A percentile compares a stretch with the other conserved stretches of the same genome.
phyloP scores from a whole-genome alignment of 805 yeast genomes.

The Isabelozyma rhagii region DNA sequence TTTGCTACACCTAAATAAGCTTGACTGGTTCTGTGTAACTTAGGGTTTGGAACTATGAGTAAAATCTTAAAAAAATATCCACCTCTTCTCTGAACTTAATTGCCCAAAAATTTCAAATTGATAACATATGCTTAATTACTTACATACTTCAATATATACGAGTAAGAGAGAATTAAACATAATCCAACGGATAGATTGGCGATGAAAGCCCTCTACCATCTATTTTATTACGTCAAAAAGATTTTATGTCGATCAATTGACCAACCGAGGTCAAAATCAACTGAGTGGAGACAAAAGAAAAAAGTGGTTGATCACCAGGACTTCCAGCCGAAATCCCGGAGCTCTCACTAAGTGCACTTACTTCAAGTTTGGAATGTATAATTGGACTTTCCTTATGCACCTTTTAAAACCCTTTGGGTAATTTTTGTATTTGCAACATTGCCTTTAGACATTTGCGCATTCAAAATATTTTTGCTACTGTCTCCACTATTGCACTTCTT shows the following conservation, averaged over 20 bases:
- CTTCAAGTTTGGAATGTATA: too few relatives aligned
- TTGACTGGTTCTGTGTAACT: background rate
- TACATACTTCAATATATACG: background rate
- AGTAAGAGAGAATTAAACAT: too few relatives aligned
- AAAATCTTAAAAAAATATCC: background rate
- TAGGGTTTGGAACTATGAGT: background rate
- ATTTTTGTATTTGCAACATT: background rate
- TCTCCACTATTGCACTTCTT: background rate
- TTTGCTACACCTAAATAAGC: background rate
- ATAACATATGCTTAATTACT: background rate
- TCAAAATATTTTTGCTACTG: background rate
- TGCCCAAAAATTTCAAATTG: background rate
- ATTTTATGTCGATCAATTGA: too few relatives aligned
- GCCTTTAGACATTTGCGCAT: background rate
- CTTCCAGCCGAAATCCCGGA: too few relatives aligned
- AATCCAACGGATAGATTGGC: background rate
- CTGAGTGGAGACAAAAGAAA: too few relatives aligned
- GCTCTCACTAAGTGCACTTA: too few relatives aligned
- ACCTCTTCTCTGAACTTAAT: too few relatives aligned
- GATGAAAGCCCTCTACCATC: background rate
- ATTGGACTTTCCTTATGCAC: background rate
- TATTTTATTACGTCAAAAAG: too few relatives aligned
- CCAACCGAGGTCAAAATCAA: too few relatives aligned
- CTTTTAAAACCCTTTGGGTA: background rate
- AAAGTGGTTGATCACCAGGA: too few relatives aligned